Conservation (phyloP, 306 rosid genomes). For the apple (Malus domestica) region DNA sequence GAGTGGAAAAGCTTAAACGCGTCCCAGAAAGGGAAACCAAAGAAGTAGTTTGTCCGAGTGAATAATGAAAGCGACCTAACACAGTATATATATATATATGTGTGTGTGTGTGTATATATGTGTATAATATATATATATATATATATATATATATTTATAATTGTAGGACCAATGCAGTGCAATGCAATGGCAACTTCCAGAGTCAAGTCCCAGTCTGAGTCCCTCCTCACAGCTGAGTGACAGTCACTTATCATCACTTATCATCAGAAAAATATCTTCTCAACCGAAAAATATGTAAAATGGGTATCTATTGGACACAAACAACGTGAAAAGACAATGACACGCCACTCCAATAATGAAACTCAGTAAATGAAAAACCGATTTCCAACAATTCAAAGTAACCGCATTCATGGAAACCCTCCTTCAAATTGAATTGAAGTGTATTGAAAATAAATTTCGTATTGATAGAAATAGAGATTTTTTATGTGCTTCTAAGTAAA, state of each 20-base stretch:
- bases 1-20: conserved; percentile 1
- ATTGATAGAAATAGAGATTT: too few species aligned
- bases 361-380: background rate
- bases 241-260: conserved; percentile 11
- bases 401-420: too few species aligned
- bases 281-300: background rate
- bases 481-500: too few species aligned
- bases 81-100: background rate
- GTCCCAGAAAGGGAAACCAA: conserved; percentile 44
- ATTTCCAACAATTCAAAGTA: background rate
- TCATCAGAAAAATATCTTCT: background rate
- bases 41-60: conserved; percentile 40
- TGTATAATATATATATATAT: too few species aligned
- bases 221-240: conserved; percentile 1
- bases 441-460: too few species aligned
- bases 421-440: too few species aligned
- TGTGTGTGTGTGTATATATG: too few species aligned
- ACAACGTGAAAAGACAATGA: background rate
- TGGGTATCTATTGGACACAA: background rate
- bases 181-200: background rate
- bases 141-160: background rate
- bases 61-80: conserved; percentile 57
- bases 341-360: conserved; percentile 2
- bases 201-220: conserved; percentile 31
- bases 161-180: background rate